Conservation (phyloP, 2,329 filamentous ascomycete genomes). For the Colletotrichum lindemuthianum region DNA sequence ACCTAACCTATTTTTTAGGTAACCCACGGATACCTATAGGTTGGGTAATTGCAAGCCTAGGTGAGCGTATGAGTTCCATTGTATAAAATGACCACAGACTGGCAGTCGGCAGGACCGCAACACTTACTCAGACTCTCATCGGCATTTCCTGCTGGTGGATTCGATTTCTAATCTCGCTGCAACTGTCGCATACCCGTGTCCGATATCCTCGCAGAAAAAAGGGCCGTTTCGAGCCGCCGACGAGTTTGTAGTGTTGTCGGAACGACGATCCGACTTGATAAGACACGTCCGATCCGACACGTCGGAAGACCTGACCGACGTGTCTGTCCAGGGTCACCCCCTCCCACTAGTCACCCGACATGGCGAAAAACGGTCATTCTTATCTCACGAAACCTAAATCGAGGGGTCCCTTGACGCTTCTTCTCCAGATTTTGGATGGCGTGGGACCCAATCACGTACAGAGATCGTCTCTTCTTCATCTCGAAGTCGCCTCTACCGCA, state of each 20-base stretch:
- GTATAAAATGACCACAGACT: too few species aligned
- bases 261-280: slow-evolving; percentile 13
- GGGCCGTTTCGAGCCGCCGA: not conserved
- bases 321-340: slow-evolving; percentile 11
- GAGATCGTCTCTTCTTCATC: not conserved
- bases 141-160: too few species aligned
- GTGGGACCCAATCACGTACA: slow-evolving; percentile 15
- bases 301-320: slow-evolving; percentile 22
- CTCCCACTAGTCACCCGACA: slow-evolving; percentile 2
- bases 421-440: slow-evolving; percentile 6
- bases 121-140: too few species aligned
- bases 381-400: slow-evolving; percentile 30
- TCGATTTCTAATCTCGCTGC: too few species aligned
- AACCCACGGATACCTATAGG: too few species aligned
- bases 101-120: too few species aligned
- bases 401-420: slow-evolving; percentile 7
- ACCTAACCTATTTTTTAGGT: too few species aligned
- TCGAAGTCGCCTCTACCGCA: slow-evolving; percentile 2
- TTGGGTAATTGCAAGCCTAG: too few species aligned
- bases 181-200: slow-evolving; percentile 6
- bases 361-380: slow-evolving; percentile 20
- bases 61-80: too few species aligned
- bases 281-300: slow-evolving; percentile 27
- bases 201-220: not conserved
- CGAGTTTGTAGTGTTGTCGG: slow-evolving; percentile 16